Evolutionary conservation across 345 rosid species (phyloP).

Genomic region (Corchorus capsularis): DNA sequence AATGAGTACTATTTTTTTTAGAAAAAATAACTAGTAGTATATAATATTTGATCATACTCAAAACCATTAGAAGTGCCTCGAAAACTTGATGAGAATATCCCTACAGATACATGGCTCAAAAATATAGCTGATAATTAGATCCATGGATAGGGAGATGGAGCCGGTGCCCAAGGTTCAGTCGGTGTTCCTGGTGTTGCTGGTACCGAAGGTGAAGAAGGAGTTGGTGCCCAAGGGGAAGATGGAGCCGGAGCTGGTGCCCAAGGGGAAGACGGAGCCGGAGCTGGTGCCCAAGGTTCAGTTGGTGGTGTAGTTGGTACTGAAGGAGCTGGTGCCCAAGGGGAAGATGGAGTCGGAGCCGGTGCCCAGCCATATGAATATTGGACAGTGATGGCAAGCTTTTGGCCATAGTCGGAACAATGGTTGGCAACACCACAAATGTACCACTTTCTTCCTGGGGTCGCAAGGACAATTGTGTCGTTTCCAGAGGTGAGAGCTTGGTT

Average conservation of each 20-base stretch:
- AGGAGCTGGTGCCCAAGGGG: slow-evolving; percentile 8
- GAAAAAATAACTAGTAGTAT: neutral
- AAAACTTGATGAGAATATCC: neutral
- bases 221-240: neutral
- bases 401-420: slow-evolving; percentile 30
- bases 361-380: neutral
- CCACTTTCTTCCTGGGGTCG: slow-evolving; percentile 40
- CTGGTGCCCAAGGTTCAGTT: neutral
- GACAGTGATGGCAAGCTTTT: slow-evolving; percentile 43
- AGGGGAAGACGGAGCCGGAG: neutral
- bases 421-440: slow-evolving; percentile 42
- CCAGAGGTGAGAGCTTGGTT: slow-evolving; percentile 24
- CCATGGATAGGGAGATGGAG: slow-evolving; percentile 14
- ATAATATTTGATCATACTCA: neutral
- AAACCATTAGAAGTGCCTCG: neutral
- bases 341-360: slow-evolving; percentile 8
- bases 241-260: neutral
- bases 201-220: neutral
- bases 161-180: neutral
- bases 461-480: slow-evolving; percentile 37
- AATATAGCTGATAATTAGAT: neutral
- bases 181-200: too few relatives aligned
- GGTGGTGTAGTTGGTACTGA: neutral
- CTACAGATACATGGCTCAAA: too few relatives aligned
- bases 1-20: neutral